phyloP scores from a whole-genome alignment of 2,329 filamentous ascomycete genomes.

The Xylaria polymorpha region DNA sequence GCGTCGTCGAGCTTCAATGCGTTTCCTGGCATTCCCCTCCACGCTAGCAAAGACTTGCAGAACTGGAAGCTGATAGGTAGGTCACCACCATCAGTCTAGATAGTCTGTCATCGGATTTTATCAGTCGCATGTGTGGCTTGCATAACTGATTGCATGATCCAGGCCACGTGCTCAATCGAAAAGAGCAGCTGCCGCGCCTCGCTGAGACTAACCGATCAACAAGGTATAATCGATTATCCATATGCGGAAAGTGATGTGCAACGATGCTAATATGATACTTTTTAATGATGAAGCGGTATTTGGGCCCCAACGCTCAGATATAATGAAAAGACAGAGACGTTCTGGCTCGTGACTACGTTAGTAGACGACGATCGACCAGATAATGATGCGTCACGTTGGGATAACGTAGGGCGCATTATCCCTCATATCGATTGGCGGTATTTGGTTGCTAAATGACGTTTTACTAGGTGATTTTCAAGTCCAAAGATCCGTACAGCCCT shows the following conservation, averaged over 20 bases:
- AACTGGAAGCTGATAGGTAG: constrained; percentile 53
- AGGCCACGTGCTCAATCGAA: constrained; percentile 48
- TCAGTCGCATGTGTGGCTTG: constrained; percentile 5
- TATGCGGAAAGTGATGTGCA: background rate
- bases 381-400: constrained; percentile 50
- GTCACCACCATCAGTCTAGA: background rate
- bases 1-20: constrained; percentile 58
- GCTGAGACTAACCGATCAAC: constrained; percentile 48
- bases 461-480: constrained; percentile 58
- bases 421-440: background rate
- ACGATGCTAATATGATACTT: background rate
- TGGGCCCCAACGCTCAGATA: constrained; percentile 62
- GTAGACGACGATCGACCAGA: constrained; percentile 51
- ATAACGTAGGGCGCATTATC: constrained; percentile 45
- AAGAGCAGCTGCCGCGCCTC: constrained; percentile 46
- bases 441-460: constrained; percentile 8
- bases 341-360: constrained; percentile 59
- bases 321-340: constrained; percentile 54
- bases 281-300: constrained; percentile 50
- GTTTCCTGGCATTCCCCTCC: constrained; percentile 59
- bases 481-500: constrained; percentile 56
- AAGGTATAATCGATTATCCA: constrained; percentile 38
- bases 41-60: constrained; percentile 57
- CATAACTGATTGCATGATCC: background rate
- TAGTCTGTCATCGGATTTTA: background rate